Base-by-base conservation (phyloP, 2,329 filamentous ascomycete species). In the Bipolaris oryzae region DNA sequence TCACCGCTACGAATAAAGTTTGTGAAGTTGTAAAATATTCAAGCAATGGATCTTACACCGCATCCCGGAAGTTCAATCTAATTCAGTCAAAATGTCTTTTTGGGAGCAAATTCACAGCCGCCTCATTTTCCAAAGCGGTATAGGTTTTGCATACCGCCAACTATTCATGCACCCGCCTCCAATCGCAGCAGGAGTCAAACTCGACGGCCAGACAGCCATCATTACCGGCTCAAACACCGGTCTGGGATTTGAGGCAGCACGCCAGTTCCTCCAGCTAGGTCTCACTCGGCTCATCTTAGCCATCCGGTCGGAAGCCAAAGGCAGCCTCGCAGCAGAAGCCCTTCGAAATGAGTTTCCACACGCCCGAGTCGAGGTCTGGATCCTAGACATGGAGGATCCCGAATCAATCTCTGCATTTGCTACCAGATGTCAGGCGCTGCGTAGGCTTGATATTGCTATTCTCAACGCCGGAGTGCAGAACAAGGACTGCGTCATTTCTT, bases 181-280 rank as follows among this genome's bases (percentile, higher is more conserved):
- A 47, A 42, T 56, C 11, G 34, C 48, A 41, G 16, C 28, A 11
- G n/a, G 34, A 4, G 28, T 38, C 28, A 35, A 35, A n/a, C 53
- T 52, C 15, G 18, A 34, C 3, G 76, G 71, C 25, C 67, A 78
- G 49, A 76, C 77, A 0, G 67, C 77, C 45, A 73, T 82, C 18
- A 73, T 81, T 2, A 82, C 72, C 2, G 73, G 73, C 7, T 52
- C 62, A n/a, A 75, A 74, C 50, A 62, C 47, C 7, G 73, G 73
- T 16, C 23, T 75, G 1, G 73, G 74, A 15, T 60, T 70, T 28
- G 64, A 67, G 42, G 63, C 69, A 13, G 58, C 55, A 10, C 21
- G 66, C 16, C 59, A 70, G 21, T 64, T 75, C 41, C 57, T 68
- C 2, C 58, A 58, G 6, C 62, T 52, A 28, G 28, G 23, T 7